Evolutionary conservation across 225 moss, liverwort and hornwort species (phyloP).

Genomic region (Neckera pumila): DNA sequence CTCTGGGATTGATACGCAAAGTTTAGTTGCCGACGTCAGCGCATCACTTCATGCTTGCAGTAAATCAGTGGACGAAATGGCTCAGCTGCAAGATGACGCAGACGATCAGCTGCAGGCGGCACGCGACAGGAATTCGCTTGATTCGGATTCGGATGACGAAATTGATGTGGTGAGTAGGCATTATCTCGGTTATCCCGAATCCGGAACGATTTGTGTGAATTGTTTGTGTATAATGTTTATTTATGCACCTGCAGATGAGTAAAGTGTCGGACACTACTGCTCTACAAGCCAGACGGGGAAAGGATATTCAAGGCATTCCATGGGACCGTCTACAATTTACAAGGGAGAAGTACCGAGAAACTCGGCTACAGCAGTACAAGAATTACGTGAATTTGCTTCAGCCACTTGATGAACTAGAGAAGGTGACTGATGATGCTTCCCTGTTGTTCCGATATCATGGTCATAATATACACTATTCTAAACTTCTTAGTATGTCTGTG

Average conservation of each 20-base stretch:
- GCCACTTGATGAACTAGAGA: slow-evolving; percentile 74
- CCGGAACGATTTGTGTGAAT: background rate
- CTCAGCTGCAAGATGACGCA: slow-evolving; percentile 50
- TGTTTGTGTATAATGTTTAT: background rate
- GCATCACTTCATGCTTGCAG: slow-evolving; percentile 3
- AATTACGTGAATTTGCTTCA: slow-evolving; percentile 73
- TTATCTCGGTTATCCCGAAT: background rate
- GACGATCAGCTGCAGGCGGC: slow-evolving; percentile 66
- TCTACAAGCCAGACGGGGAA: slow-evolving; percentile 84
- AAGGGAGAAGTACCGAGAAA: slow-evolving; percentile 88
- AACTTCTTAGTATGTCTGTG: background rate
- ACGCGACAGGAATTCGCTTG: slow-evolving; percentile 57
- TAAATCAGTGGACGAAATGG: slow-evolving; percentile 19
- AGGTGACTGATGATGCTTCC: slow-evolving; percentile 28
- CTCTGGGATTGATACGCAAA: background rate
- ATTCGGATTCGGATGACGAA: slow-evolving; percentile 74
- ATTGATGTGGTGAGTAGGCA: slow-evolving; percentile 47
- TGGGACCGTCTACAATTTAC: slow-evolving; percentile 90
- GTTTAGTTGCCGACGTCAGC: background rate
- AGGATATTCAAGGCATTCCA: slow-evolving; percentile 95
- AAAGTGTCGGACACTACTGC: slow-evolving; percentile 76
- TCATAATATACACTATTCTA: background rate
- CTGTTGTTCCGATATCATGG: background rate
- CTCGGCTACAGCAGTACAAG: slow-evolving; percentile 78
- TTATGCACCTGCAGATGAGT: slow-evolving; percentile 36